Percentiles rank a stretch among this genome's conserved stretches.
phyloP scores from a whole-genome alignment of 2,329 filamentous ascomycete genomes.

The Penicillium verrucosum region DNA sequence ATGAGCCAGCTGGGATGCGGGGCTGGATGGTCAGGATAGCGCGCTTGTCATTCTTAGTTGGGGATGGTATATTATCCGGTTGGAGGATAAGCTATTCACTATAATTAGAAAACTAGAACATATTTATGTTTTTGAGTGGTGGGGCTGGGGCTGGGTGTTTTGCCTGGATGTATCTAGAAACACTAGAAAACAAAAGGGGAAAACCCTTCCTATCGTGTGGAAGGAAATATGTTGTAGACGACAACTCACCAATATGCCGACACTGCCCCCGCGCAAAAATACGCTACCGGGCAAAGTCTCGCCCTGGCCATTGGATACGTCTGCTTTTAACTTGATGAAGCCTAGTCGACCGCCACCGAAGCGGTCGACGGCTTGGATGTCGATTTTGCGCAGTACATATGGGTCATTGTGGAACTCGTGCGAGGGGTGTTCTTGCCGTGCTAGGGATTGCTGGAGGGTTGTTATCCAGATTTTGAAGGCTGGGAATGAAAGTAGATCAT shows the following conservation, averaged over 20 bases:
- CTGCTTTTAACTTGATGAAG: constrained; percentile 56
- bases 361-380: constrained; percentile 54
- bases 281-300: constrained; percentile 55
- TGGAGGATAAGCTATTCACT: constrained; percentile 52
- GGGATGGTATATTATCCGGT: constrained; percentile 46
- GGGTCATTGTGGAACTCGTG: constrained; percentile 54
- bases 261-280: constrained; percentile 57
- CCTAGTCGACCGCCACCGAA: constrained; percentile 51
- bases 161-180: background rate
- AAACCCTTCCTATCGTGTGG: background rate
- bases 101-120: background rate
- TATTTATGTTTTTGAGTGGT: background rate
- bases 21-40: constrained; percentile 57
- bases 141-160: background rate
- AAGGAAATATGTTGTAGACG: background rate
- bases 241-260: constrained; percentile 53
- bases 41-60: constrained; percentile 44
- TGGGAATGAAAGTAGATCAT: constrained; percentile 50
- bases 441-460: constrained; percentile 49
- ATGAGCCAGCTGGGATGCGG: constrained; percentile 54
- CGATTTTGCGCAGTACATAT: constrained; percentile 51
- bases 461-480: constrained; percentile 56
- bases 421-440: constrained; percentile 42
- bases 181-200: background rate
- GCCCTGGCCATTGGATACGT: constrained; percentile 51